Percentiles rank a stretch among this genome's conserved stretches.
Conservation (phyloP, 306 rosid species). For the Castanea mollissima region DNA sequence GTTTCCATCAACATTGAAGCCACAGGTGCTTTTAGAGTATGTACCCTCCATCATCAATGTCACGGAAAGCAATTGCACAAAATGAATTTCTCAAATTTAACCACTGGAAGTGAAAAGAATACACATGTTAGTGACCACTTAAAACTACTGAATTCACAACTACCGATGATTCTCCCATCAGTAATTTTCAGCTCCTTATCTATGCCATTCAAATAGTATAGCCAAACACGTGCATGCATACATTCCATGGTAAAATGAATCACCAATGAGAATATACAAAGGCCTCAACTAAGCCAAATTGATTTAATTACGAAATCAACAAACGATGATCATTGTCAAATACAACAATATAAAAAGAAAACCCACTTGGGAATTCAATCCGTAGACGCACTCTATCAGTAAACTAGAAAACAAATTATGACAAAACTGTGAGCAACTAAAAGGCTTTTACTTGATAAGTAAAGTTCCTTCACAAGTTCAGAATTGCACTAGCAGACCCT, state of each 20-base stretch:
- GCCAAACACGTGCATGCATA: too few species aligned
- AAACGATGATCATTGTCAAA: not conserved
- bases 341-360: not conserved
- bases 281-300: not conserved
- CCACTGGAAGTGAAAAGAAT: not conserved
- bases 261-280: not conserved
- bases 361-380: not conserved
- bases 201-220: not conserved
- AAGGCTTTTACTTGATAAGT: constrained; percentile 23
- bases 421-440: not conserved
- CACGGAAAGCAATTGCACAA: not conserved
- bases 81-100: not conserved
- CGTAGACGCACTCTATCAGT: not conserved
- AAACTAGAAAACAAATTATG: not conserved
- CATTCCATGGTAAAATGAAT: not conserved
- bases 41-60: not conserved
- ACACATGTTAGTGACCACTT: not conserved
- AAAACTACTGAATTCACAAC: not conserved
- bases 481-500: constrained; percentile 20
- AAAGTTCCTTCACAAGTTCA: constrained; percentile 15
- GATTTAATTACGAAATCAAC: not conserved
- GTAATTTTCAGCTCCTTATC: not conserved
- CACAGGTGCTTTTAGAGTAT: not conserved
- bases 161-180: not conserved
- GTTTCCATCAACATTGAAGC: not conserved